A percentile compares a stretch with the other conserved stretches of the same genome.
These are phyloP conservation scores for Phytopythium vexans DNA, from an alignment of 352 stramenopile species.

Conservation along the genomic window DNA sequence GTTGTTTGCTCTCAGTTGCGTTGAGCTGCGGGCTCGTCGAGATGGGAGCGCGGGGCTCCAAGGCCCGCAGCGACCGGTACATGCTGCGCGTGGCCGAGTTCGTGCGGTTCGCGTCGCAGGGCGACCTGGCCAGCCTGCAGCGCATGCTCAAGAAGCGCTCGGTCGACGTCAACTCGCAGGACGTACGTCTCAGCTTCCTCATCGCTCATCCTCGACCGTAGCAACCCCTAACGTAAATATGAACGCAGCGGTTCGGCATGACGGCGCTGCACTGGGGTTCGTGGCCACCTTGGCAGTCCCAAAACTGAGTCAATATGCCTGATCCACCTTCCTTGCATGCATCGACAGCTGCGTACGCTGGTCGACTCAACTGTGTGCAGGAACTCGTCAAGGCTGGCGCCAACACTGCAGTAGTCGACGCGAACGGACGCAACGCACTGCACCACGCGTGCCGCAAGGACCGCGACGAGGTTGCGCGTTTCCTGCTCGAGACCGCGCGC, in stretches of 20 bases:
- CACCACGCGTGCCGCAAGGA: constrained; percentile 79
- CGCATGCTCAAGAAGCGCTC: constrained; percentile 48
- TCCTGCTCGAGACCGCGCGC: constrained; percentile 36
- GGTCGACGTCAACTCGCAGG: constrained; percentile 47
- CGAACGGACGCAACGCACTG: constrained; percentile 64
- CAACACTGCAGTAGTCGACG: constrained; percentile 28
- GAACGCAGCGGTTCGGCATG: constrained; percentile 69
- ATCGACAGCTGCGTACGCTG: constrained; percentile 48
- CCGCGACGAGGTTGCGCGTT: constrained; percentile 57
- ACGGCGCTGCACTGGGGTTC: constrained; percentile 76
- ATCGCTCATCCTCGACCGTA: not conserved
- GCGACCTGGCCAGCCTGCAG: constrained; percentile 41
- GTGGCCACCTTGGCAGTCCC: not conserved
- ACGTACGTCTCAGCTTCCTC: constrained; percentile 31
- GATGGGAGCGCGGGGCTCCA: constrained; percentile 16
- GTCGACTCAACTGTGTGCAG: constrained; percentile 48
- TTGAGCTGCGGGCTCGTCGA: too few relatives aligned
- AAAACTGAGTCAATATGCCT: not conserved
- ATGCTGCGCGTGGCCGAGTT: constrained; percentile 48
- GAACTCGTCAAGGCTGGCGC: constrained; percentile 53
- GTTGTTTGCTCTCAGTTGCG: too few relatives aligned
- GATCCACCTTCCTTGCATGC: not conserved
- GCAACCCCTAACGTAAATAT: not conserved
- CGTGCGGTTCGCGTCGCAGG: constrained; percentile 50
- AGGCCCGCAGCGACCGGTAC: constrained; percentile 14